Percentiles rank a stretch among this genome's conserved stretches.
These are phyloP conservation scores for Phylloboletellus chloephorus DNA, from an alignment of 1,284 basidiomycete species.

Conservation along the genomic window DNA sequence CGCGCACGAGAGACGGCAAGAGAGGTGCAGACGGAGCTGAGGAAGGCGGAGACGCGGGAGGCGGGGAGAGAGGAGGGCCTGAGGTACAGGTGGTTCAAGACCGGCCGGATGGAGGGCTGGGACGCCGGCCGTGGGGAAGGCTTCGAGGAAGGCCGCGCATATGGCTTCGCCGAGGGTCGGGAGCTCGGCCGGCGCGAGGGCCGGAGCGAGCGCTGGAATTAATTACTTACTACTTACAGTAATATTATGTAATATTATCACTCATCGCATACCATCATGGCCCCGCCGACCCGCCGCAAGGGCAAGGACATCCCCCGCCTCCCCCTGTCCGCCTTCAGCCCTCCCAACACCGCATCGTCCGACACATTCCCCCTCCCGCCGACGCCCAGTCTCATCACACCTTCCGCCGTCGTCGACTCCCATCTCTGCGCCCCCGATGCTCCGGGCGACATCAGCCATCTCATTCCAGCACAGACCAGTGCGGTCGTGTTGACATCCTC, in stretches of 20 bases:
- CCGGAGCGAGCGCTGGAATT: neutral
- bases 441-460: constrained; percentile 35
- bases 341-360: constrained; percentile 58
- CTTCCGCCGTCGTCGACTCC: constrained; percentile 60
- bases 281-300: constrained; percentile 44
- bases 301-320: constrained; percentile 61
- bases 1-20: constrained; percentile 45
- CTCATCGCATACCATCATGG: constrained; percentile 7
- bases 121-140: constrained; percentile 40
- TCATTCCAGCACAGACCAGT: constrained; percentile 33
- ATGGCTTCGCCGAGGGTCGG: constrained; percentile 45
- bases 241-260: no score
- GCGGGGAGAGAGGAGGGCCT: constrained; percentile 41
- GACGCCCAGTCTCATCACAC: constrained; percentile 63
- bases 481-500: constrained; percentile 33
- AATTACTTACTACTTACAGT: no score
- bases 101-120: constrained; percentile 41
- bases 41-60: constrained; percentile 45
- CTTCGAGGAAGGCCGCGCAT: constrained; percentile 42
- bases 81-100: constrained; percentile 36
- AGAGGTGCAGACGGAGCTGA: constrained; percentile 43
- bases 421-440: constrained; percentile 34
- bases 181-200: constrained; percentile 35
- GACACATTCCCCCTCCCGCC: constrained; percentile 63
- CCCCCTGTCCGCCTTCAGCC: constrained; percentile 65